Base-by-base conservation (phyloP, 495 filamentous ascomycete species). In the Tetracladium setigerum region DNA sequence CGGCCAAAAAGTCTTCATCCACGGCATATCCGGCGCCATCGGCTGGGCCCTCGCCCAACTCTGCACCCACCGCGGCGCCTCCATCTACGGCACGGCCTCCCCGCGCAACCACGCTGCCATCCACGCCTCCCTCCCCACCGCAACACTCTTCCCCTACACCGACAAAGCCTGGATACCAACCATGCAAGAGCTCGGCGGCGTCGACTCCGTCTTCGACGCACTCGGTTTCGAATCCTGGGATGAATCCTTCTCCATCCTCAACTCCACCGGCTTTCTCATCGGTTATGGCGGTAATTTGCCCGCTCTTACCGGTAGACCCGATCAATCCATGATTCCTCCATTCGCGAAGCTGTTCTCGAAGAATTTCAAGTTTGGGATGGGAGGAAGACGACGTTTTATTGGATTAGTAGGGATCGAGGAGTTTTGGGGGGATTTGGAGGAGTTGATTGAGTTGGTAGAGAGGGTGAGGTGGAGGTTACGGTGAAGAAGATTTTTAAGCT, bases 221-320 rank as follows among this genome's bases (percentile, higher is more conserved):
- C 62, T 72, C 1, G 67, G 69, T 19, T 69, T 61, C 53, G 67
- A 71, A 30, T 64, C 59, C 52, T 72, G 63, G 57, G 69, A 69
- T 47, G 69, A 70, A 49, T 67, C 64, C 17, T 70, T 52, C 53
- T 55, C 53, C 12, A 64, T 72, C 44, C 54, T 72, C 1, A 31
- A 13, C 17, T 13, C 12, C 13, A 27, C 13, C 2, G 12, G 47
- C 5, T 17, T 24, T 40, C 44, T 62, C 13, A 41, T 62, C 46
- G 59, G 59, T 0, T 62, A 59, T 24, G 59, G 56, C 16, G 56
- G 59, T 14, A 59, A 59, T 19, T 18, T 52, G n/a, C 30, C 40
- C 1, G 56, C 45, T 37, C 33, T 62, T 30, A 48, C 34, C 11
- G 55, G 50, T 4, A 18, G 7, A 30, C 5, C 12, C 22, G 2